Base-by-base conservation (phyloP, 2,329 filamentous ascomycete species). In the Rhinocladiella similis region DNA sequence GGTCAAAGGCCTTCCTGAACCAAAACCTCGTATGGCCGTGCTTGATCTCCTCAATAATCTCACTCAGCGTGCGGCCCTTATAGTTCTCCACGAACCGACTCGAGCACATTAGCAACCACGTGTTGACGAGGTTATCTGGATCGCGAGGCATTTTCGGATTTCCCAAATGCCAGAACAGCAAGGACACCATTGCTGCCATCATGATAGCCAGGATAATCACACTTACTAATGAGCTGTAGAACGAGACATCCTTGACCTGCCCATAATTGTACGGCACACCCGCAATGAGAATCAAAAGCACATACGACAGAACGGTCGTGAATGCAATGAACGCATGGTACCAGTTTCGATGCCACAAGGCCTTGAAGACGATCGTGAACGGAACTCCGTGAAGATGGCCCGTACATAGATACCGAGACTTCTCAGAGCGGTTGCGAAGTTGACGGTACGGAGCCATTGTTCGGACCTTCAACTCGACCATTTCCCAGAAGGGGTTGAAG, bases 41-140 rank as follows among this genome's bases (percentile, higher is more conserved):
- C 25, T 50, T 46, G n/a, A 54, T 27, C 45, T 54, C 52, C 12
- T 49, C 46, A 14, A 50, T 35, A 13, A 49, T 22, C 25, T 54
- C 43, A 14, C 16, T 12, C 39, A 52, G 33, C 16, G 16, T 25
- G 10, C 52, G 27, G 18, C 52, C 52, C 33, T 54, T 42, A 16
- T 38, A 41, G 5, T 49, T 45, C 20, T 42, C 33, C 29, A 54
- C 46, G 18, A 50, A 54, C n/a, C 47, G 46, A 52, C 46, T 50
- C 35, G 35, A 29, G 22, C 47, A 51, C 45, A 62, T 42, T 16
- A 60, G 49, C 41, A 62, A 33, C 57, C 49, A 54, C 10, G 53
- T 52, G 22, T 39, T 50, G 41, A 50, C 38, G 33, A 62, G 20
- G 4, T 57, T 57, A 29, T 53, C 49, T 10, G 54, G 54, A 19